Percentiles rank a stretch among this genome's conserved stretches.
phyloP scores from a whole-genome alignment of 176 grass and related monocot species.

The Oryza rufipogon region DNA sequence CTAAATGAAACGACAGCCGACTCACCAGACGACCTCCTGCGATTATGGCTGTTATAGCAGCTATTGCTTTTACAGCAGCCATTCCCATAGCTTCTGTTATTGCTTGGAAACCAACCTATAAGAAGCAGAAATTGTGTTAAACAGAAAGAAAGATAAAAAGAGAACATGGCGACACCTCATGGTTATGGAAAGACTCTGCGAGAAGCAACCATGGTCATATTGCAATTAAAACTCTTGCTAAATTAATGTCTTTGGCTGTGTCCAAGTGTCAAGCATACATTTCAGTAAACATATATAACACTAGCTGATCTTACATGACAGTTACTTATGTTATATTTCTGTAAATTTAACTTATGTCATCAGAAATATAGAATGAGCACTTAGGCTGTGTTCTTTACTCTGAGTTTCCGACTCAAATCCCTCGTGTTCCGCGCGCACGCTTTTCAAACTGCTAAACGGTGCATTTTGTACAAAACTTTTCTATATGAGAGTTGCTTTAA shows the following conservation, averaged over 20 bases:
- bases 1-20: constrained; percentile 28
- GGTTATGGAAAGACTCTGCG: background rate
- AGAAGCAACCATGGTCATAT: background rate
- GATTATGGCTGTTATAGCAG: constrained; percentile 97
- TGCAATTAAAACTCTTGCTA: background rate
- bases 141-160: background rate
- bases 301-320: background rate
- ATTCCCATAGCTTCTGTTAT: constrained; percentile 96
- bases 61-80: constrained; percentile 94
- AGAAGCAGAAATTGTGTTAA: constrained; percentile 28
- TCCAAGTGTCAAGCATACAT: background rate
- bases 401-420: no score
- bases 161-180: background rate
- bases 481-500: no score
- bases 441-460: no score
- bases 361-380: background rate
- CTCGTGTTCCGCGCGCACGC: no score
- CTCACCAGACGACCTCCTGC: constrained; percentile 95
- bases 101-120: constrained; percentile 98
- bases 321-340: background rate
- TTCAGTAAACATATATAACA: background rate
- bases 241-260: background rate
- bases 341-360: background rate
- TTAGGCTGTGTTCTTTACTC: background rate
- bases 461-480: no score